phyloP scores from a whole-genome alignment of 192 early-diverging fungal genomes.

The Coemansia sp. region DNA sequence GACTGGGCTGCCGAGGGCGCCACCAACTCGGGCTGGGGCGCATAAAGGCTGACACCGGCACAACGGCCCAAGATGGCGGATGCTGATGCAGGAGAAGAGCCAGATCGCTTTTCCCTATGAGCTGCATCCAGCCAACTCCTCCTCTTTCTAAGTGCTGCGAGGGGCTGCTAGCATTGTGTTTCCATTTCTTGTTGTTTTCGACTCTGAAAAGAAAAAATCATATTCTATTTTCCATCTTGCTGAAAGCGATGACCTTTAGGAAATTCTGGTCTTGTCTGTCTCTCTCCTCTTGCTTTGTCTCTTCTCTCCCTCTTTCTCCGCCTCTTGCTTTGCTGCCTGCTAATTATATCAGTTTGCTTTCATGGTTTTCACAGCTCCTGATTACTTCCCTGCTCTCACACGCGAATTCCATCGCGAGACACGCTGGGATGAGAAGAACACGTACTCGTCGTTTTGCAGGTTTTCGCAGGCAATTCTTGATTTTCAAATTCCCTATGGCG shows the following conservation, averaged over 20 bases:
- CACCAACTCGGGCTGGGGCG: slow-evolving; percentile 27
- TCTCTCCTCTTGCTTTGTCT: not conserved
- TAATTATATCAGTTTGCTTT: not conserved
- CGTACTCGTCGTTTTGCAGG: slow-evolving; percentile 79
- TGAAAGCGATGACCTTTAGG: no score
- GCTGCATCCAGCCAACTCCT: not conserved
- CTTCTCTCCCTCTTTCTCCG: not conserved
- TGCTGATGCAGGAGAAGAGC: not conserved
- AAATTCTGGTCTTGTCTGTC: no score
- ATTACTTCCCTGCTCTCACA: slow-evolving; percentile 81
- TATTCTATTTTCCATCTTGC: slow-evolving; percentile 4
- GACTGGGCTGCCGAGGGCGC: slow-evolving; percentile 72
- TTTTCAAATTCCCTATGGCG: slow-evolving; percentile 75
- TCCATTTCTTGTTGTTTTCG: slow-evolving; percentile 6
- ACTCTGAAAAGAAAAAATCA: not conserved
- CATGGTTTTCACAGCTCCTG: slow-evolving; percentile 53
- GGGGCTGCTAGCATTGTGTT: slow-evolving; percentile 1
- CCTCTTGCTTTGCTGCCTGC: no score
- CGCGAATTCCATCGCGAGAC: slow-evolving; percentile 76
- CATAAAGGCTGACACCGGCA: slow-evolving; percentile 1
- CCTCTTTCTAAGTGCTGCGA: not conserved
- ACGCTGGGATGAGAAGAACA: slow-evolving; percentile 78
- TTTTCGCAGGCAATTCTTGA: slow-evolving; percentile 72
- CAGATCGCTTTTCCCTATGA: not conserved
- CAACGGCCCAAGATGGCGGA: no score